Evolutionary conservation across 805 yeast genomes (phyloP).

Genomic region (Ogataea ganodermae): DNA sequence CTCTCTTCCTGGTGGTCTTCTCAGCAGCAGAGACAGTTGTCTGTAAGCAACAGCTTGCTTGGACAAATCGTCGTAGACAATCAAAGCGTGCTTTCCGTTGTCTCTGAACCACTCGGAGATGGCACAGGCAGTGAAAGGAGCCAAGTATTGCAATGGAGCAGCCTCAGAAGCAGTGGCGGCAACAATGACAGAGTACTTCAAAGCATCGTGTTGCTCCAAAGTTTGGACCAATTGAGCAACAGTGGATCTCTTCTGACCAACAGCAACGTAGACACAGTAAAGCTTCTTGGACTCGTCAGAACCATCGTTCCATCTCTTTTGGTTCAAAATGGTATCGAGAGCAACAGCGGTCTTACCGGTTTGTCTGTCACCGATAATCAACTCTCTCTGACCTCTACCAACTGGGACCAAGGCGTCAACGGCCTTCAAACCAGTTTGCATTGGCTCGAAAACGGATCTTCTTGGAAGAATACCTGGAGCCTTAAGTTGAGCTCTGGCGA

Average conservation of each 20-base stretch:
- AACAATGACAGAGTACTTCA: constrained; percentile 96
- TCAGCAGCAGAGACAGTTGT: constrained; percentile 94
- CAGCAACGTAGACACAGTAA: constrained; percentile 99
- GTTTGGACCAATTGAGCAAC: constrained; percentile 99
- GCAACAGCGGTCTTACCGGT: constrained; percentile 99
- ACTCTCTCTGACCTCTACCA: constrained; percentile 99
- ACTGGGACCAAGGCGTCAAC: constrained; percentile 99
- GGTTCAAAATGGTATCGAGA: constrained; percentile 96
- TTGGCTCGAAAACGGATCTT: constrained; percentile 97
- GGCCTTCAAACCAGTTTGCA: constrained; percentile 99
- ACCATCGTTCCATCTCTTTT: constrained; percentile 98
- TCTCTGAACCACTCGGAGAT: constrained; percentile 99
- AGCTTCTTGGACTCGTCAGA: constrained; percentile 94
- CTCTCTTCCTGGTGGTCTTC: constrained; percentile 97
- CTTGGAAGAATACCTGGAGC: constrained; percentile 99
- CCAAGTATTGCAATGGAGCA: constrained; percentile 99
- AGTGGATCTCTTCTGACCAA: constrained; percentile 99
- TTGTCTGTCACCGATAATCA: constrained; percentile 99
- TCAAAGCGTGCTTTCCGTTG: constrained; percentile 96
- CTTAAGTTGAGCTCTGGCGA: constrained; percentile 96
- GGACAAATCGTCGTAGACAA: constrained; percentile 96
- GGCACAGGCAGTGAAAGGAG: constrained; percentile 99
- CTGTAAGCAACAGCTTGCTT: constrained; percentile 99
- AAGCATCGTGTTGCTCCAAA: constrained; percentile 96
- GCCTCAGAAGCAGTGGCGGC: constrained; percentile 99